Base-by-base conservation (phyloP, 192 early-diverging fungal species). In the Ramicandelaber brevisporus region DNA sequence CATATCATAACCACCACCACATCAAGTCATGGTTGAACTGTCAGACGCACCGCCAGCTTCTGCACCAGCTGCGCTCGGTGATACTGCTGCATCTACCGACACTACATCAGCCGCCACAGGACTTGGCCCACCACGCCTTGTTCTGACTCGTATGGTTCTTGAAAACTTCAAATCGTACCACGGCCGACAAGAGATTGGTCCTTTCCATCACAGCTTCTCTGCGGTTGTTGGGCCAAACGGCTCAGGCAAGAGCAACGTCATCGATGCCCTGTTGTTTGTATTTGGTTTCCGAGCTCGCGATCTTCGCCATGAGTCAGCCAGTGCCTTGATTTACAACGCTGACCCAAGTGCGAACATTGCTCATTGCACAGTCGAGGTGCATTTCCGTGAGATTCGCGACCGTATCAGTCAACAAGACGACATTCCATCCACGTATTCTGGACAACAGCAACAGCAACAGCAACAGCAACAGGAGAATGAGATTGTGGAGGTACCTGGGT, bases 211-310 rank as follows among this genome's bases (percentile, higher is more conserved):
- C 42, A 64, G 63, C 13, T 60, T 64, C 24, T 67, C 63, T n/a
- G 57, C 63, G 4, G 63, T 98, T 28, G 89, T 96, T 7, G 93
- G 93, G 3, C 93, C 87, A 2, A 98, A 98, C 34, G 89, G 89
- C 17, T 90, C 83, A 7, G 93, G 89, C 26, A 98, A 98, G 57
- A 89, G 84, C 15, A 98, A 96, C 40, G 93, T 98, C 7, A 96
- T 98, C 34, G 93, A 98, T 41, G 75, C 85, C 0, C 55, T 98
- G 28, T 49, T 98, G 17, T 98, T 98, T 48, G 93, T 98, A 20
- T 98, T 98, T 70, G 93, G 93, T 10, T 93, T 84, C 56, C 66
- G 83, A 25, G 87, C 93, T 3, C 83, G 72, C 57, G 96, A 95
- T 48, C 84, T 98, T 63, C 65, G 87, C 19, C 93, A 98, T 42